Evolutionary conservation across 768 basidiomycete species (phyloP).

Genomic region (Lepiota brunneoincarnata): DNA sequence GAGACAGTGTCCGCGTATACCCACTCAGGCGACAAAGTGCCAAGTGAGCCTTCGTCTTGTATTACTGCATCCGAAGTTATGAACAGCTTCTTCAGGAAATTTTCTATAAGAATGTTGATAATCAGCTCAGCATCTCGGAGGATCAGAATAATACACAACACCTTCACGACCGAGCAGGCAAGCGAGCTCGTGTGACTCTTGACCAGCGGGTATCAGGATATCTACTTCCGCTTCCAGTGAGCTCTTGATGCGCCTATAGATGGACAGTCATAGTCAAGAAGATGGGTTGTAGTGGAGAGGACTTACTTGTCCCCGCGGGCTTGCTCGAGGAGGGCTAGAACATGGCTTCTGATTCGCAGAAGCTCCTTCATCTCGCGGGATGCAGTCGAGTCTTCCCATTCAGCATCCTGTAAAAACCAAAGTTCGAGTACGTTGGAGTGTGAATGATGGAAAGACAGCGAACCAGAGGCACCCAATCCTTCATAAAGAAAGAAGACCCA

Average conservation of each 20-base stretch:
- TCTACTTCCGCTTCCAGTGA: conserved; percentile 77
- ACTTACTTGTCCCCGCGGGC: conserved; percentile 74
- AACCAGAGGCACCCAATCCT: conserved; percentile 70
- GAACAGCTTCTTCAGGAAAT: conserved; percentile 69
- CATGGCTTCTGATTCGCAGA: conserved; percentile 55
- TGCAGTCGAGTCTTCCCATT: conserved; percentile 62
- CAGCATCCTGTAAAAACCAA: conserved; percentile 37
- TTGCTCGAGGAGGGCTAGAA: conserved; percentile 69
- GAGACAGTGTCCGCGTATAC: conserved; percentile 39
- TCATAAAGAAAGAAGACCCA: conserved; percentile 62
- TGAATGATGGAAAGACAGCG: conserved; percentile 18
- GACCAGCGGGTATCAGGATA: conserved; percentile 47
- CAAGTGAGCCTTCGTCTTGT: conserved; percentile 40
- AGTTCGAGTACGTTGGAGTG: neutral
- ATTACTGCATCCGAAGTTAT: conserved; percentile 74
- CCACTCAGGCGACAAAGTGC: conserved; percentile 45
- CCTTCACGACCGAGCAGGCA: conserved; percentile 40
- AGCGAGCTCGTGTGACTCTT: conserved; percentile 22
- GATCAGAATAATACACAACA: neutral
- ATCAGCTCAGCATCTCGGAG: neutral
- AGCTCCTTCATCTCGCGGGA: conserved; percentile 63
- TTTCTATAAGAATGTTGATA: conserved; percentile 37
- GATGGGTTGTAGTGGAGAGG: neutral
- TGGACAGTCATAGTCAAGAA: conserved; percentile 1
- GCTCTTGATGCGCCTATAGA: conserved; percentile 60